A percentile compares a stretch with the other conserved stretches of the same genome.
Conservation (phyloP, 2,329 filamentous ascomycete genomes). For the Raffaelea albimanens region DNA sequence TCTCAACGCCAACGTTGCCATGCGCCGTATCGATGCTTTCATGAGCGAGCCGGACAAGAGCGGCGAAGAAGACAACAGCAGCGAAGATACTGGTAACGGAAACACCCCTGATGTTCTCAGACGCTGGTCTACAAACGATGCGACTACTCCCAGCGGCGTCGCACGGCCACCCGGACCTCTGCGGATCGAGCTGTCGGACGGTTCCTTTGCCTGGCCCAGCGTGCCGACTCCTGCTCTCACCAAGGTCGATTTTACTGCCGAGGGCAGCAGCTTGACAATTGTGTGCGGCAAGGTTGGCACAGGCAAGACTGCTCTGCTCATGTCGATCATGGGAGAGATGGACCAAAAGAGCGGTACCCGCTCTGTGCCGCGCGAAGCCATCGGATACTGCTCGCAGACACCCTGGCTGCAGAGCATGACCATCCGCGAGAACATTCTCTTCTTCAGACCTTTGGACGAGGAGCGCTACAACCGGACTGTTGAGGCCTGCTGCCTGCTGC, state of each 20-base stretch:
- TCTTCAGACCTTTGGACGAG: slow-evolving; percentile 45
- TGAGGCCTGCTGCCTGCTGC: slow-evolving; percentile 48
- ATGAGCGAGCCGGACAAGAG: slow-evolving; percentile 78
- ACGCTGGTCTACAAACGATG: slow-evolving; percentile 1
- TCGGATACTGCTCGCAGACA: slow-evolving; percentile 49
- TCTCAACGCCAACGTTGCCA: slow-evolving; percentile 74
- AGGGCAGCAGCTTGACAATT: slow-evolving; percentile 41
- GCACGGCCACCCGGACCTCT: slow-evolving; percentile 14
- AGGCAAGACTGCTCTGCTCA: slow-evolving; percentile 52
- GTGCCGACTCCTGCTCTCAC: slow-evolving; percentile 42
- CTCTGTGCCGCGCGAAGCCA: slow-evolving; percentile 36
- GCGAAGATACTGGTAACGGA: slow-evolving; percentile 17
- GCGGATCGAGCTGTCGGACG: slow-evolving; percentile 47
- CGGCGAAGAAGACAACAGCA: slow-evolving; percentile 28
- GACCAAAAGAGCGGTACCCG: slow-evolving; percentile 51
- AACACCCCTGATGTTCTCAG: slow-evolving; percentile 7
- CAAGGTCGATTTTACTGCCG: slow-evolving; percentile 31
- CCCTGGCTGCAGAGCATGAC: slow-evolving; percentile 59
- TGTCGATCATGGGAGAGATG: slow-evolving; percentile 52
- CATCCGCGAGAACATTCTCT: slow-evolving; percentile 55
- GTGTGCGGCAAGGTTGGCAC: slow-evolving; percentile 51
- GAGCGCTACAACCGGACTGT: slow-evolving; percentile 49
- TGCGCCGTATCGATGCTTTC: slow-evolving; percentile 74
- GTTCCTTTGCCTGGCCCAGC: slow-evolving; percentile 74
- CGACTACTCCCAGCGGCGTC: slow-evolving; percentile 2